Base-by-base conservation (phyloP, 495 filamentous ascomycete species). In the Haplographium delicatum region DNA sequence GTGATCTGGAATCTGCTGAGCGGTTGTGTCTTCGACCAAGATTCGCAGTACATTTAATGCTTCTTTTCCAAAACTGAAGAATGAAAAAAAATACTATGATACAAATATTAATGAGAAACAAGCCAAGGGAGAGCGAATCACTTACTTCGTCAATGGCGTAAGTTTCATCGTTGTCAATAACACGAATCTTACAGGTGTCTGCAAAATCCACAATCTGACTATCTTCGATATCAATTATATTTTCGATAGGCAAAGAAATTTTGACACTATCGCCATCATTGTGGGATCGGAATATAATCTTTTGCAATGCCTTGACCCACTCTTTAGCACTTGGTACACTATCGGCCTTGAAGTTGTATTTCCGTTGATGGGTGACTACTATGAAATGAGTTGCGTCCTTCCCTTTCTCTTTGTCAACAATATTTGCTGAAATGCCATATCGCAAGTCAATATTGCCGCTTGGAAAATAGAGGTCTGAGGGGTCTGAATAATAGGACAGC, bases 261-360 rank as follows among this genome's bases (percentile, higher is more conserved):
- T 98, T 98, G 62, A 98, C 88, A 61, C 91, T 95, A 59, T 96
- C 91, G 6, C 93, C 91, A 43, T 96, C 94, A 60, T 98, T 98
- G 66, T 91, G 89, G 0, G 90, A 90, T 43, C 91, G 78, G 60
- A 97, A 97, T 35, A 98, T 96, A 49, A 96, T 89, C 47, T 91
- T 86, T 56, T 96, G 93, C 19, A 98, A 72, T 31, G 87, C 78
- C 65, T 93, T 94, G 33, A 97, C 91, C 93, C 93, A 98, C 73
- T 97, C 94, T 62, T 90, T 96, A 5, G 93, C 93, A 66, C 86
- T 95, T 26, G 83, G 70, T 15, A 79, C 72, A 59, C 89, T 96
- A 60, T 98, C 94, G 20, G 94, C 93, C 60, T 82, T 79, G 70
- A 98, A 95, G 58, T 87, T 77, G 61, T 93, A 95, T 5, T 80